Base-by-base conservation (phyloP, 2,329 filamentous ascomycete species). In the Phialemoniopsis sp. region DNA sequence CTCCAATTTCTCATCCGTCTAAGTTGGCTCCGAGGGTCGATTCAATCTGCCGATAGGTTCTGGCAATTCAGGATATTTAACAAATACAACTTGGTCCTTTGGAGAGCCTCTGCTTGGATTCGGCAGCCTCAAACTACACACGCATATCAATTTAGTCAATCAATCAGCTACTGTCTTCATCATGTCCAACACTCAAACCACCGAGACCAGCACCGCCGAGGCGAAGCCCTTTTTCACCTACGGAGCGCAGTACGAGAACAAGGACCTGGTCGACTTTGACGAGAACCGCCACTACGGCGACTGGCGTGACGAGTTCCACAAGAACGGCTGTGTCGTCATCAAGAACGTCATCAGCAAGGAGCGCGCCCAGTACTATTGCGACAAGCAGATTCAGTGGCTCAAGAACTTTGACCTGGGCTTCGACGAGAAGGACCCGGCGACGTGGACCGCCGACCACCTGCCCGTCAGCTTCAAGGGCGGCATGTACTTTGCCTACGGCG, bases 271-370 rank as follows among this genome's bases (percentile, higher is more conserved):
- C 9, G 36, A 35, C 13, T 44, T 44, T 31, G 47, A 53, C 17
- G 32, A 42, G 5, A 45, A 36, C 47, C 41, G 55, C 49, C 33
- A 49, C 18, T 62, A 63, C 42, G 56, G 57, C 29, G 65, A 68
- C 46, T 69, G 64, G 65, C 58, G 66, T 5, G 65, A 67, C 37
- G 64, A 70, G n/a, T 63, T 70, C 39, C 54, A 62, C 46, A 50
- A 53, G 31, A 51, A 67, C 38, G 67, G 66, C 14, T 68, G 53
- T 41, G 59, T 59, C 3, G 45, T 70, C 10, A 54, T 70, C 44
- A 68, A 67, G 45, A 51, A 54, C 30, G 63, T 57, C 13, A 60
- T 70, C 39, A 49, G 51, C 13, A 46, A 47, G 2, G 64, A 68
- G 43, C 49, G 55, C 1, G 64, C 65, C 8, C 43, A 62, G 16